These are phyloP conservation scores for Angomonas desouzai DNA, from an alignment of 208 protist species.

Conservation along the genomic window DNA sequence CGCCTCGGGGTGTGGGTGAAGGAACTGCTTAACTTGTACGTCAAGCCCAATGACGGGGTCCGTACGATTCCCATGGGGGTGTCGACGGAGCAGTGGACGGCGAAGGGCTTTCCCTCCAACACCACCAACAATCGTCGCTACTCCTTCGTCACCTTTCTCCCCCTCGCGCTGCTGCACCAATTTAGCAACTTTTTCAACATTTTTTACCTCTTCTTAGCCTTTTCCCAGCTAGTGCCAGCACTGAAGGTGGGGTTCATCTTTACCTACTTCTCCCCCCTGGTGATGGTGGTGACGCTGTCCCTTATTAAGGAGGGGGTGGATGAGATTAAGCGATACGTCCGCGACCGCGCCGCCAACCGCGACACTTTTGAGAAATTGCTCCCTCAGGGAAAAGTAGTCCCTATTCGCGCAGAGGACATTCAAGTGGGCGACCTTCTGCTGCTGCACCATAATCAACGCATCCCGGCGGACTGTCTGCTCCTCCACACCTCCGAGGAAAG, in stretches of 20 bases:
- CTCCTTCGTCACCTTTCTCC: conserved; percentile 77
- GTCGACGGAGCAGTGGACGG: conserved; percentile 30
- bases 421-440: conserved; percentile 94
- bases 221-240: conserved; percentile 74
- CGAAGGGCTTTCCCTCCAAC: conserved; percentile 52
- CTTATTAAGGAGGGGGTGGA: conserved; percentile 94
- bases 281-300: conserved; percentile 88
- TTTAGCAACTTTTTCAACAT: conserved; percentile 83
- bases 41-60: conserved; percentile 23
- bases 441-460: conserved; percentile 90
- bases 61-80: conserved; percentile 57
- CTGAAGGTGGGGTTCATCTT: conserved; percentile 92
- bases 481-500: conserved; percentile 93
- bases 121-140: conserved; percentile 81
- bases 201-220: conserved; percentile 84
- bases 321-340: conserved; percentile 90
- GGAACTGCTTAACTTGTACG: conserved; percentile 28
- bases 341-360: conserved; percentile 83
- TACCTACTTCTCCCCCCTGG: conserved; percentile 94
- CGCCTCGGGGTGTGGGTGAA: conserved; percentile 6
- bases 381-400: conserved; percentile 31
- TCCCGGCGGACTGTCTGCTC: conserved; percentile 96
- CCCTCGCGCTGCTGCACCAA: conserved; percentile 67
- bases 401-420: conserved; percentile 80
- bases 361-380: conserved; percentile 67